These are phyloP conservation scores for Sporothrix mexicana DNA, from an alignment of 2,329 filamentous ascomycete genomes.

Conservation along the genomic window DNA sequence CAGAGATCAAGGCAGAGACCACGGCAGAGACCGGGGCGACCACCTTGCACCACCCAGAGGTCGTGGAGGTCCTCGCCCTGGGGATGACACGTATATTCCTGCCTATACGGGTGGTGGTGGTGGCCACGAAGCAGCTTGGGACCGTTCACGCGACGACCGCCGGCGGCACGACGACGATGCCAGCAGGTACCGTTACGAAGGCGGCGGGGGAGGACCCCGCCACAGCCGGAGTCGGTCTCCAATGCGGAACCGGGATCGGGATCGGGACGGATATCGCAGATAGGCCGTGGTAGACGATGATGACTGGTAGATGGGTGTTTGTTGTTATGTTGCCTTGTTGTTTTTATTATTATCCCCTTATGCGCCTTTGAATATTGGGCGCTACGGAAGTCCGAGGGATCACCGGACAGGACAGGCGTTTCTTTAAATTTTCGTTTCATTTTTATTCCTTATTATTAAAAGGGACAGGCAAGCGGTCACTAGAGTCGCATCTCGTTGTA, in stretches of 20 bases:
- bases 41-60: slow-evolving; percentile 34
- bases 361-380: background rate
- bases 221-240: slow-evolving; percentile 56
- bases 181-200: slow-evolving; percentile 43
- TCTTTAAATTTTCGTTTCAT: too few species aligned
- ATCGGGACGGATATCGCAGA: slow-evolving; percentile 58
- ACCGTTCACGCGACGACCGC: slow-evolving; percentile 47
- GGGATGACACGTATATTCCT: slow-evolving; percentile 55
- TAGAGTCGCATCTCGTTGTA: background rate
- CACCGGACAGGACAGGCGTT: background rate
- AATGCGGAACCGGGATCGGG: slow-evolving; percentile 47
- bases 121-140: slow-evolving; percentile 30
- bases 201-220: slow-evolving; percentile 43
- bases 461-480: background rate
- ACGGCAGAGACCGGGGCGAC: slow-evolving; percentile 8
- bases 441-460: background rate
- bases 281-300: slow-evolving; percentile 41
- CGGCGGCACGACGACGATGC: slow-evolving; percentile 49
- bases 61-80: slow-evolving; percentile 37
- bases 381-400: background rate
- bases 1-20: slow-evolving; percentile 33
- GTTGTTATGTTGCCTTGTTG: background rate
- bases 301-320: background rate
- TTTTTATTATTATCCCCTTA: background rate
- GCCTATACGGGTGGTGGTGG: slow-evolving; percentile 50